Base-by-base conservation (phyloP, 768 basidiomycete species). In the Suillus americanus region DNA sequence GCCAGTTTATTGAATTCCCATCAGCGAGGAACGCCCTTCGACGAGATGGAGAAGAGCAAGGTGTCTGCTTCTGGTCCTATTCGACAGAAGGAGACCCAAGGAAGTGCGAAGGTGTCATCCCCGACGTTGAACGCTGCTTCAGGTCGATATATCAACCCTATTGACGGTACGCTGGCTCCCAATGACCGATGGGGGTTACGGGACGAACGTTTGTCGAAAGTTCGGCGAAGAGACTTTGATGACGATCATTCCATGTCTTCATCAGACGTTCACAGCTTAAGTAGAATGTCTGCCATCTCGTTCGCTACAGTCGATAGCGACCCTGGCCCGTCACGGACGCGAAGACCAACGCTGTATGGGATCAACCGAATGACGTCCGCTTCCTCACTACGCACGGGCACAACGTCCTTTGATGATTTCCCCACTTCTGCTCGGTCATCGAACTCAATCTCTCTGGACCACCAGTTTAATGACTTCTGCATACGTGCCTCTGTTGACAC, bases 171-270 rank as follows among this genome's bases (percentile, higher is more conserved):
- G 12, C 67, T 73, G 59, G 77, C 72, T 38, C 67, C 72, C 30
- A 77, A 74, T 64, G 85, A 82, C 65, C 84, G 83, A 80, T 84
- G 86, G 75, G 30, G 67, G 57, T 70, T 74, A 18, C 79, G 82
- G 54, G 83, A 84, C 57, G 89, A 91, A 72, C 84, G 89, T 30
- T 75, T 89, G 72, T 78, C 84, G 62, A 95, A 95, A 80, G 90
- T 87, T 66, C 85, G 94, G 67, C 85, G 91, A 73, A 80, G 91
- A 73, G 92, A 94, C 70, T 90, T 85, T 68, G 94, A 96, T 77
- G 94, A 95, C 72, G 94, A 94, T 71, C 92, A 91, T 72, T 95
- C 94, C 37, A 91, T 94, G 85, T 94, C 92, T 62, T 93, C 91
- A 35, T 93, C 91, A 55, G 94, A 95, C 69, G 81, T 95, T 37